Conservation (phyloP, 768 basidiomycete genomes). For the Hygrophorus pudorinus region DNA sequence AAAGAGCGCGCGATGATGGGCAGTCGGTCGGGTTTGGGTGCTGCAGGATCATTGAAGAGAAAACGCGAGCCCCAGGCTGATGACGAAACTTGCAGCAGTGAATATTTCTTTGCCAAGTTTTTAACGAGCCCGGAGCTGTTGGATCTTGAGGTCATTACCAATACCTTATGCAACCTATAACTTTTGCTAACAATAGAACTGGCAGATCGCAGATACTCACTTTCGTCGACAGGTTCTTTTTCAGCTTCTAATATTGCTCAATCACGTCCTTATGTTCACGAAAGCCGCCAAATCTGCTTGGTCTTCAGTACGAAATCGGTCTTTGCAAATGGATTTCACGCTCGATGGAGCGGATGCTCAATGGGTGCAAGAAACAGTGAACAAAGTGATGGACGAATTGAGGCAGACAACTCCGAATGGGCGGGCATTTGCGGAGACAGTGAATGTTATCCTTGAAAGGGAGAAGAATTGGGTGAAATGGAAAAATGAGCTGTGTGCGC, state of each 20-base stretch:
- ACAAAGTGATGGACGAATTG: slow-evolving; percentile 48
- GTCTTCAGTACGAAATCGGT: slow-evolving; percentile 58
- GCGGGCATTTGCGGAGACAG: slow-evolving; percentile 65
- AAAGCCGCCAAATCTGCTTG: slow-evolving; percentile 53
- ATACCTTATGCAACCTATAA: slow-evolving; percentile 4
- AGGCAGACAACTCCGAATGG: slow-evolving; percentile 74
- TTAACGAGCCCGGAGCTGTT: slow-evolving; percentile 80
- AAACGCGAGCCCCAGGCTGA: slow-evolving; percentile 48
- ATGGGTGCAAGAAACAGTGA: slow-evolving; percentile 68
- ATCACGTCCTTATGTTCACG: slow-evolving; percentile 68
- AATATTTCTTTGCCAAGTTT: slow-evolving; percentile 93
- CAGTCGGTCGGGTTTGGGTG: slow-evolving; percentile 36
- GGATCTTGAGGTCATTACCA: slow-evolving; percentile 64
- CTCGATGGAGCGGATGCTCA: slow-evolving; percentile 55
- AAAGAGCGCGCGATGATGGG: slow-evolving; percentile 88
- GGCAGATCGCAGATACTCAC: slow-evolving; percentile 77
- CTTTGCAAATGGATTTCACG: slow-evolving; percentile 77
- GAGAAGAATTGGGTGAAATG: slow-evolving; percentile 88
- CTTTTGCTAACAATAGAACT: slow-evolving; percentile 7
- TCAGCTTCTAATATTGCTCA: slow-evolving; percentile 70
- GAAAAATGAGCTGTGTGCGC: slow-evolving; percentile 76
- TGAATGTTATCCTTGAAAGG: slow-evolving; percentile 59
- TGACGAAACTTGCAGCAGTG: slow-evolving; percentile 45
- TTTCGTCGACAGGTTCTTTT: slow-evolving; percentile 92
- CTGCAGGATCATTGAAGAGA: slow-evolving; percentile 40